Evolutionary conservation across 1,284 basidiomycete genomes (phyloP), one percentile per base, ranked within the genome.

Genomic region (Tausonia pullulans): DNA sequence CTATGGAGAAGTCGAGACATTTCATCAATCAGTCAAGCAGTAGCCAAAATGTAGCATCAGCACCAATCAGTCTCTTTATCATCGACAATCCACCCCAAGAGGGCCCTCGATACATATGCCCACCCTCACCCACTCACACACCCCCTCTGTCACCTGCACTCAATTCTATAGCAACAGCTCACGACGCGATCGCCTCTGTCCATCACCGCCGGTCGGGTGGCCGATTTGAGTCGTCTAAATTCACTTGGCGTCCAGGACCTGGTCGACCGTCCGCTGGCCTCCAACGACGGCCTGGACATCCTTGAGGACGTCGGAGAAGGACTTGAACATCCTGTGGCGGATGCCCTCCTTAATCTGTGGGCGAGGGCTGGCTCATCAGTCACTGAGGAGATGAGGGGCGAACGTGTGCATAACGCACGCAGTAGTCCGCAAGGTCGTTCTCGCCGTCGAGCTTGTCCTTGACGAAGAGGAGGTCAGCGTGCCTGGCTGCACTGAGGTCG

Each of bases 381-480:
- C 72, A 58, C 49, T 68, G 62, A 55, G 27, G 11, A 5, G 10
- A 3, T n/a, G 16, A 46, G 13, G 8, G 11, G 4, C 13, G 46
- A 4, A 10, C 10, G 10, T 3, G 52, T n/a, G 27, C 7, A 11
- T 13, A 7, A 16, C 54, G 43, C 49, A 73, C 79, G 79, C 91
- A 95, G 76, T 88, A 93, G 43, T 80, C 81, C 64, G 85, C 83
- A 5, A 97, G 80, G 73, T 96, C 91, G 71, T 92, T 94, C 70
- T 90, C 88, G 58, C 85, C 86, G 68, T 84, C 83, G 0, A 78
- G 78, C 71, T 88, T 89, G 70, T 78, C 74, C 77, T 96, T 96
- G 68, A 93, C 90, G 74, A 95, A 95, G 41, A 97, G 81, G 16
- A 92, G 78, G 76, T 96, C 90, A 27, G 93, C 90, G 70, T 93